Evolutionary conservation across 225 moss, liverwort and hornwort genomes (phyloP).

Genomic region (Thuidium tamariscinum): DNA sequence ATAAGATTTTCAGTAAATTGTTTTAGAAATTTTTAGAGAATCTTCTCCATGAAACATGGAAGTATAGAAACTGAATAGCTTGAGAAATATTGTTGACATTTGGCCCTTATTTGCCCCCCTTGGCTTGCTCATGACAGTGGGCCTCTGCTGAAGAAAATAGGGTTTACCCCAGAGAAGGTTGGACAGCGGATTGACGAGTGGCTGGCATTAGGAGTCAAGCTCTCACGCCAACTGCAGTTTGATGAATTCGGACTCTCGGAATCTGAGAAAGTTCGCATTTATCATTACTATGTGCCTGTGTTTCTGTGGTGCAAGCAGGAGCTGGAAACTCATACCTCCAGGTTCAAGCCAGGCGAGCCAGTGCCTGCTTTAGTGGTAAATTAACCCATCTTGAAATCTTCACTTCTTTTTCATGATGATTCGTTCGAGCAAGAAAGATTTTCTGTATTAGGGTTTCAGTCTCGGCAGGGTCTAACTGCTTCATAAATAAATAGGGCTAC

Average conservation of each 20-base stretch:
- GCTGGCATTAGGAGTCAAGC: slow-evolving; percentile 23
- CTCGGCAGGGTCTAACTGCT: not conserved
- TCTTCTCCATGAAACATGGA: not conserved
- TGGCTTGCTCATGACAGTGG: slow-evolving; percentile 17
- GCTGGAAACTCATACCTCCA: slow-evolving; percentile 22
- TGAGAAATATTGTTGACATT: not conserved
- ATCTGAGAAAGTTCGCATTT: slow-evolving; percentile 40
- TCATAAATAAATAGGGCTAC: not conserved
- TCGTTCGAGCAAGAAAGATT: not conserved
- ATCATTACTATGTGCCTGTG: slow-evolving; percentile 46
- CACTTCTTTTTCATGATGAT: not conserved
- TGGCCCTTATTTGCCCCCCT: not conserved
- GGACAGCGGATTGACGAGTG: slow-evolving; percentile 32
- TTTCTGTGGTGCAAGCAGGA: slow-evolving; percentile 42
- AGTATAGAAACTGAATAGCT: not conserved
- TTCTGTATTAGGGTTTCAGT: not conserved
- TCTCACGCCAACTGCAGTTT: slow-evolving; percentile 32
- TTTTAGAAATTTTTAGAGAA: not conserved
- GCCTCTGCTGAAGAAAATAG: slow-evolving; percentile 29
- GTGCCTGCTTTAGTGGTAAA: slow-evolving; percentile 35
- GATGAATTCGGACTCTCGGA: slow-evolving; percentile 29
- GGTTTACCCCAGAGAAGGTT: slow-evolving; percentile 14
- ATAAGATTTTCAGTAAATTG: not conserved
- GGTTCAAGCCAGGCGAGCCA: slow-evolving; percentile 13
- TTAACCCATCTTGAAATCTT: not conserved